Evolutionary conservation across 2,329 filamentous ascomycete species (phyloP), one percentile per base, ranked within the genome.

Genomic region (Rhinocladiella similis): DNA sequence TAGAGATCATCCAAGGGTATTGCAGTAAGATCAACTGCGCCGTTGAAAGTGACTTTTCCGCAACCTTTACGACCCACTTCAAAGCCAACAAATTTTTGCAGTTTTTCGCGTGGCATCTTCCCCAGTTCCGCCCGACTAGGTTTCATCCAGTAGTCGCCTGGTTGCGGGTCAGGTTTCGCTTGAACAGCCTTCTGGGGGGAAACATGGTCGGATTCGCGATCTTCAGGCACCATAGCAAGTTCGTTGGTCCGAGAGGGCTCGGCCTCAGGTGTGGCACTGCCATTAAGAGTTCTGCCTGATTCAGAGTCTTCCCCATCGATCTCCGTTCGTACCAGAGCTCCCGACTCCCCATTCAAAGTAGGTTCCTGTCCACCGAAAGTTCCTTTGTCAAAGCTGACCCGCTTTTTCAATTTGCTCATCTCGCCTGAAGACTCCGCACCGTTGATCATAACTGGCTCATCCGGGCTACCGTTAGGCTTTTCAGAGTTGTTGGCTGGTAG

Each of bases 331-430:
- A 84, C 76, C 43, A 86, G 66, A 53, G 83, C 81, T n/a, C 73
- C 72, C n/a, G 68, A 58, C 45, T 73, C 70, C 16, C 68, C 72
- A 55, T 80, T 77, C 5, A 71, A 68, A 4, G 66, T 60, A 27
- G 61, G 63, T 45, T 66, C 65, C 52, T 63, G 64, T 65, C 74
- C 70, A 61, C 79, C 78, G 20, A 79, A 73, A 29, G 79, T 81
- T 66, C 81, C 82, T 3, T 86, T 85, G 68, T 96, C 91, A 66
- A 97, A 99, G 75, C 91, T 97, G 50, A 99, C 94, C 51, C 89
- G 86, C 78, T 96, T 97, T 62, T 87, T 87, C 39, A 89, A 74
- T 47, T 76, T 74, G 10, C 67, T 69, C 72, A 56, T 46, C 19
- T 58, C 56, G 10, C 42, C 16, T 25, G 54, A 69, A 60, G 77